Base-by-base conservation (phyloP, 495 filamentous ascomycete genomes). In the Penicillium parvum region DNA sequence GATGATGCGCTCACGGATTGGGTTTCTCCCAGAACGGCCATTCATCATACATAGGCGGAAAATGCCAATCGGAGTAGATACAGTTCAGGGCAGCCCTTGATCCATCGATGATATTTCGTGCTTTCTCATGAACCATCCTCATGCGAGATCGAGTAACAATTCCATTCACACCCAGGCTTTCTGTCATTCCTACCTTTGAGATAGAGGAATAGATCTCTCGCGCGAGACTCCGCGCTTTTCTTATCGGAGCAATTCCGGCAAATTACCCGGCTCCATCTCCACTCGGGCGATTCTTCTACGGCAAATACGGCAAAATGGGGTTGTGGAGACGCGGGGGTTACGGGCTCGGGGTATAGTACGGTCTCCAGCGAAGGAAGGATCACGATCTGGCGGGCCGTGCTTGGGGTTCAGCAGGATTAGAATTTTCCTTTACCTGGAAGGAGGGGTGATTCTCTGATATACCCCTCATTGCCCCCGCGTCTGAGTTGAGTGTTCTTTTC, bases 31-130 rank as follows among this genome's bases (percentile, higher is more conserved):
- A n/a, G n/a, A n/a, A n/a, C n/a, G n/a, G n/a, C n/a, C n/a, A 15
- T 3, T 1, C 9, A 25, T 34, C 25, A 34, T n/a, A n/a, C 5
- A 49, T 49, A 40, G 50, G 50, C 16, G 50, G 45, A 53, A 42
- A 53, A 50, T 7, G 19, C 15, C 9, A 20, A 11, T 55, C 40
- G 47, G 40, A 45, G 40, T 37, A 40, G 41, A 49, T 55, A 51
- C 55, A 44, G 51, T 32, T 18, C 28, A 9, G 8, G 28, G n/a
- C n/a, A n/a, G n/a, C n/a, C n/a, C n/a, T n/a, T n/a, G n/a, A n/a
- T n/a, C n/a, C n/a, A n/a, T n/a, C n/a, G n/a, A n/a, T n/a, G n/a
- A n/a, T n/a, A n/a, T n/a, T n/a, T n/a, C n/a, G n/a, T n/a, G n/a
- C n/a, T n/a, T n/a, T n/a, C n/a, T n/a, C n/a, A n/a, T n/a, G n/a